Percentiles rank a stretch among this genome's conserved stretches.
Evolutionary conservation across 2,329 filamentous ascomycete species (phyloP).

Genomic region (Alternaria alternata): DNA sequence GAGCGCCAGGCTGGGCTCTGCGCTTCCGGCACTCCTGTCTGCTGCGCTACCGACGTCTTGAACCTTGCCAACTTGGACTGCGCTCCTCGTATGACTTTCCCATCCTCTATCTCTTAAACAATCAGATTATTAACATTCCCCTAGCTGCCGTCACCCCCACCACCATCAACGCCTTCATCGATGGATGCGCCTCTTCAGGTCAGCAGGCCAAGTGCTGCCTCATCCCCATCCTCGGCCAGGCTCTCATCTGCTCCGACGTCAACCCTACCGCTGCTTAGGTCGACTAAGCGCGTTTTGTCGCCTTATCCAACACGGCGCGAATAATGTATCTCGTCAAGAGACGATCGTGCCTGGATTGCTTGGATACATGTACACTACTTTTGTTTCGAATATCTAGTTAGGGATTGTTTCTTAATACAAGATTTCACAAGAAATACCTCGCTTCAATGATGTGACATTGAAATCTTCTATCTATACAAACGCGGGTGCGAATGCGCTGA

Average conservation of each 20-base stretch:
- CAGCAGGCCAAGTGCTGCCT: constrained; percentile 67
- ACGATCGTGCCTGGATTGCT: neutral
- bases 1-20: constrained; percentile 48
- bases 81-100: constrained; percentile 58
- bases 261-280: constrained; percentile 8
- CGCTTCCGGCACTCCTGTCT: constrained; percentile 55
- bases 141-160: constrained; percentile 51
- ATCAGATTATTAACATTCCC: constrained; percentile 21
- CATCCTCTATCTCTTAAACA: neutral
- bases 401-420: constrained; percentile 7
- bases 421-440: neutral
- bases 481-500: neutral
- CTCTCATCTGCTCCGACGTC: constrained; percentile 49
- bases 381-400: neutral
- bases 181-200: constrained; percentile 58
- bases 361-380: constrained; percentile 6
- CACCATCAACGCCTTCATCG: constrained; percentile 55
- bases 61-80: constrained; percentile 67
- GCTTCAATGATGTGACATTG: neutral
- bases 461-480: neutral
- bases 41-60: constrained; percentile 70
- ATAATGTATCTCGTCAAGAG: neutral
- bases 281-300: constrained; percentile 1
- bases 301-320: neutral
- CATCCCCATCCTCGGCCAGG: constrained; percentile 59